Evolutionary conservation across 2,329 filamentous ascomycete genomes (phyloP).

Genomic region (Arthrobotrys iridis): DNA sequence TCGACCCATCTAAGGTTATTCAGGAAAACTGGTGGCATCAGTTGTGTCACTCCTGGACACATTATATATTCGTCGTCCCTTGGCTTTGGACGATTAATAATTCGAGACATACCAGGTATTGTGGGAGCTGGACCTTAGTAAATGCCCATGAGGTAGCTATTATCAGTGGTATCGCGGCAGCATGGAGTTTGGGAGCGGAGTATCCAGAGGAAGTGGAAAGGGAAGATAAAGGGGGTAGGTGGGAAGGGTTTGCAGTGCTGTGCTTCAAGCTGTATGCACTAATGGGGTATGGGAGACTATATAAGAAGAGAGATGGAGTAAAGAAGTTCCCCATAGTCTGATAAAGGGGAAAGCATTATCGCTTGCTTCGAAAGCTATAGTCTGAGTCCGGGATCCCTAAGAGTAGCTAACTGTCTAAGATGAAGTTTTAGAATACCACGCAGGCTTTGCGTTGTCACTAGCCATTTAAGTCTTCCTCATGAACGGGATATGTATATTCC

Average conservation of each 20-base stretch:
- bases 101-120: slow-evolving; percentile 71
- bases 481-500: no score
- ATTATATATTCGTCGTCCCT: slow-evolving; percentile 73
- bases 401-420: no score
- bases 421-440: background rate
- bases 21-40: slow-evolving; percentile 75
- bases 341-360: no score
- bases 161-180: slow-evolving; percentile 76
- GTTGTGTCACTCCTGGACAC: slow-evolving; percentile 72
- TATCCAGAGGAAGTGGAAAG: slow-evolving; percentile 71
- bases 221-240: slow-evolving; percentile 36
- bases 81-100: slow-evolving; percentile 78
- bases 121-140: slow-evolving; percentile 75
- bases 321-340: slow-evolving; percentile 27
- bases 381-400: no score
- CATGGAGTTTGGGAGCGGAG: slow-evolving; percentile 73
- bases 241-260: slow-evolving; percentile 70
- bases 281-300: slow-evolving; percentile 71
- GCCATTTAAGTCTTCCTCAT: no score
- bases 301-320: slow-evolving; percentile 60
- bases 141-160: slow-evolving; percentile 77
- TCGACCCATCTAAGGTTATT: slow-evolving; percentile 70
- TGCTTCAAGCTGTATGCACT: slow-evolving; percentile 72
- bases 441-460: background rate
- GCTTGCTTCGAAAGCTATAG: no score